These are phyloP conservation scores for Actinidia chinensis DNA, from an alignment of 179 eudicot species.

Conservation along the genomic window DNA sequence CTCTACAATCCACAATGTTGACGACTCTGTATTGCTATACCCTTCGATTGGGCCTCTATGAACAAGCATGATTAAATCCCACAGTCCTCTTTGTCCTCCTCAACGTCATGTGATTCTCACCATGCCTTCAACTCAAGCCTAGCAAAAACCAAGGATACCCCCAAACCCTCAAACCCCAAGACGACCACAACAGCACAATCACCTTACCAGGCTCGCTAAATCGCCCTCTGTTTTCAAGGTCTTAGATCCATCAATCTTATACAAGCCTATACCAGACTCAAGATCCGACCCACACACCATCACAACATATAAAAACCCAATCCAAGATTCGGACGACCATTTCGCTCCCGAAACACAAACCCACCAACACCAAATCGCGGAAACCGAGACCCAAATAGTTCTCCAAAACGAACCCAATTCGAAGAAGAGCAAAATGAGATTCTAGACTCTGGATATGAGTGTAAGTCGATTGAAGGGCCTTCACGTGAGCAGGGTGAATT, in stretches of 20 bases:
- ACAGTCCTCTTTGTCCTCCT: slow-evolving; percentile 67
- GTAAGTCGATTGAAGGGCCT: slow-evolving; percentile 35
- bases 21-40: slow-evolving; percentile 23
- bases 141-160: slow-evolving; percentile 29
- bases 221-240: slow-evolving; percentile 57
- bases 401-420: slow-evolving; percentile 4
- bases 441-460: slow-evolving; percentile 50
- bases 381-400: slow-evolving; percentile 17
- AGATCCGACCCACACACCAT: background rate
- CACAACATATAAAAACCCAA: background rate
- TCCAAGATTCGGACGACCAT: slow-evolving; percentile 7
- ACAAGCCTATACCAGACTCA: background rate
- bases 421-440: background rate
- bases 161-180: slow-evolving; percentile 18
- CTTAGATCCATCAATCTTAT: slow-evolving; percentile 35
- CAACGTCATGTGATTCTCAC: slow-evolving; percentile 73
- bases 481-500: slow-evolving; percentile 43
- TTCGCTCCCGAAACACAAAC: background rate
- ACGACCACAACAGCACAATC: slow-evolving; percentile 31
- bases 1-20: slow-evolving; percentile 20
- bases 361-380: slow-evolving; percentile 11
- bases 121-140: slow-evolving; percentile 53
- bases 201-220: slow-evolving; percentile 15
- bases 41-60: slow-evolving; percentile 55
- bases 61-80: slow-evolving; percentile 76